Conservation (phyloP, 2,329 filamentous ascomycete genomes). For the Penicillium sp. region DNA sequence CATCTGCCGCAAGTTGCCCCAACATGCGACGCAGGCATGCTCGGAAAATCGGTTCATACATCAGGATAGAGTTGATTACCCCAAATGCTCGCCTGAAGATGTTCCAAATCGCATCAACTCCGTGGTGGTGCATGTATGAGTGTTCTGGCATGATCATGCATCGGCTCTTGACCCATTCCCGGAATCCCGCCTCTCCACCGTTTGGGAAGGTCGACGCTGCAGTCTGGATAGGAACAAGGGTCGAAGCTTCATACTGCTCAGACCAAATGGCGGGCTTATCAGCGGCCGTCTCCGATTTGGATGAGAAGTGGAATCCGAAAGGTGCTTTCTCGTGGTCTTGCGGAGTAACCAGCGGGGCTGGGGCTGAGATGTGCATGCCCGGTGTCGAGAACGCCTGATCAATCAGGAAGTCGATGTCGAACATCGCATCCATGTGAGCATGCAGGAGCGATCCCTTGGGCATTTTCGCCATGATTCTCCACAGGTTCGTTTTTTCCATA, state of each 20-base stretch:
- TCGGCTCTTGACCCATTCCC: conserved; percentile 72
- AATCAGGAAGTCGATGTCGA: conserved; percentile 79
- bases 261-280: conserved; percentile 63
- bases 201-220: conserved; percentile 75
- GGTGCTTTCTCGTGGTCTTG: conserved; percentile 55
- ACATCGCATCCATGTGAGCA: conserved; percentile 87
- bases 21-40: conserved; percentile 72
- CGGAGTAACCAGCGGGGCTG: conserved; percentile 56
- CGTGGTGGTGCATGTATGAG: conserved; percentile 75
- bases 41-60: conserved; percentile 88
- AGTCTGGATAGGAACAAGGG: conserved; percentile 57
- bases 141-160: conserved; percentile 71
- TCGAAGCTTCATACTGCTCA: conserved; percentile 58
- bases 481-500: conserved; percentile 82
- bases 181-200: conserved; percentile 69
- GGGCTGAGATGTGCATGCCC: conserved; percentile 69
- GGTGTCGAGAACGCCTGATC: conserved; percentile 67
- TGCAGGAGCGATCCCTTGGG: conserved; percentile 74
- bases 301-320: conserved; percentile 64
- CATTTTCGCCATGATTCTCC: conserved; percentile 80
- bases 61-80: conserved; percentile 71
- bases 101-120: conserved; percentile 78
- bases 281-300: conserved; percentile 45
- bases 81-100: conserved; percentile 77
- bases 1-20: conserved; percentile 71